Base-by-base conservation (phyloP, 805 yeast genomes). In the Vanderwaltozyma verrucispora region DNA sequence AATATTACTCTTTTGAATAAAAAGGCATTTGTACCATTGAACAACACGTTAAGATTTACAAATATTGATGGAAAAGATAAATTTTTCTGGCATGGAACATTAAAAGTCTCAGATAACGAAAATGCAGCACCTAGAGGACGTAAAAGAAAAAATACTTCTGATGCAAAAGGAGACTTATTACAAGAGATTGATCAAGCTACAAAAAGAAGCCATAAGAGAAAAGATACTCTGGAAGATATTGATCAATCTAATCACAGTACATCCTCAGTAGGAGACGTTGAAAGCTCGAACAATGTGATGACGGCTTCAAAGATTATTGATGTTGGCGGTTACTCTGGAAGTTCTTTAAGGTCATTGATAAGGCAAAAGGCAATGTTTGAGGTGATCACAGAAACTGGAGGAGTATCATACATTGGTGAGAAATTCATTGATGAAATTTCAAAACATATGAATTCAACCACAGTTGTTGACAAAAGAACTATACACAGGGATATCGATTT, bases 391-490 rank as follows among this genome's bases (percentile, higher is more conserved):
- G 65, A 68, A 21, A 48, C 62, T 21, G 64, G 65, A 13, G 80
- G 79, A 13, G 69, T 72, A 3, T 45, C 66, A 5, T 63, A 63
- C 20, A 60, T 71, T 1, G 69, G 72, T n/a, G 50, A 47, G 13
- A 58, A 52, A 9, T 59, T 77, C 26, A 50, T 63, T 28, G 62
- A 59, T 9, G 54, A 49, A 5, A 46, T 77, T 2, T 64, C 74
- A n/a, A 64, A 60, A 3, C 46, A 43, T 14, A 44, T 71, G 44
- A 68, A 68, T 0, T 63, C 71, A 12, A 55, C 54, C 1, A 62
- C 60, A 3, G 35, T 50, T 9, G 33, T 76, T 14, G 88, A 80
- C 46, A 67, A 72, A 25, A 69, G 67, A 36, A 80, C 88, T 0
- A 48, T 73, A 11, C 48, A 52, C 6, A 65, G 69, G 5, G 80